Conservation (phyloP, 1,284 basidiomycete species). For the Moesziomyces antarcticus region DNA sequence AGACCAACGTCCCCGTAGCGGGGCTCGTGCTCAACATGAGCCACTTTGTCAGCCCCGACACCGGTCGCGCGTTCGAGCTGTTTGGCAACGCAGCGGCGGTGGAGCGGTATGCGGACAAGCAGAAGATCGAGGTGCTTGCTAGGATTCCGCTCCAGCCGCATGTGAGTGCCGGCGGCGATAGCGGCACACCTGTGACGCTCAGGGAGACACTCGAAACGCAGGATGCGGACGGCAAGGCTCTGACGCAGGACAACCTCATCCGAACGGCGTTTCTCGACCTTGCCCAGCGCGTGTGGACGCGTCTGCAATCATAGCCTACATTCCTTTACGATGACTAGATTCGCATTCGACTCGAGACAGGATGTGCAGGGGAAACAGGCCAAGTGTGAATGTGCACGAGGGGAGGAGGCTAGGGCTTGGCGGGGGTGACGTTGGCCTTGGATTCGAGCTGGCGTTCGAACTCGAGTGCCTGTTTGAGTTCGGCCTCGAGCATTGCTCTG, state of each 20-base stretch:
- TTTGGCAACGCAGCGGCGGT: constrained; percentile 82
- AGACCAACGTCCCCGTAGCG: constrained; percentile 86
- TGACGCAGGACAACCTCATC: constrained; percentile 16
- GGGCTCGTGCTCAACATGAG: constrained; percentile 92
- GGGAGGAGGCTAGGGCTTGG: constrained; percentile 21
- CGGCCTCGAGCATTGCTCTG: constrained; percentile 76
- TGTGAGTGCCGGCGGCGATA: constrained; percentile 81
- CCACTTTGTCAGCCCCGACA: constrained; percentile 85
- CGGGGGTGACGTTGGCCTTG: constrained; percentile 57
- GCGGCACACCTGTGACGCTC: constrained; percentile 73
- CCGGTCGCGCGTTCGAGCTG: constrained; percentile 77
- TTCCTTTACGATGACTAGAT: background rate
- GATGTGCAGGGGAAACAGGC: background rate
- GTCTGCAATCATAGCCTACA: constrained; percentile 8
- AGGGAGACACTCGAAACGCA: constrained; percentile 48
- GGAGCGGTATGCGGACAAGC: constrained; percentile 74
- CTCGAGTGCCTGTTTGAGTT: constrained; percentile 75
- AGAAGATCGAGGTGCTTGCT: constrained; percentile 79
- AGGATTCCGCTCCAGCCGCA: constrained; percentile 83
- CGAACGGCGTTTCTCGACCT: constrained; percentile 39
- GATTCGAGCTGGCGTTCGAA: constrained; percentile 75
- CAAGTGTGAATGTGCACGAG: background rate
- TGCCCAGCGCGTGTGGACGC: constrained; percentile 37
- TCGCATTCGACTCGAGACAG: background rate
- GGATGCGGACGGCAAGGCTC: constrained; percentile 12